Conservation (phyloP, 2,329 filamentous ascomycete genomes). For the Fusarium mundagurra region DNA sequence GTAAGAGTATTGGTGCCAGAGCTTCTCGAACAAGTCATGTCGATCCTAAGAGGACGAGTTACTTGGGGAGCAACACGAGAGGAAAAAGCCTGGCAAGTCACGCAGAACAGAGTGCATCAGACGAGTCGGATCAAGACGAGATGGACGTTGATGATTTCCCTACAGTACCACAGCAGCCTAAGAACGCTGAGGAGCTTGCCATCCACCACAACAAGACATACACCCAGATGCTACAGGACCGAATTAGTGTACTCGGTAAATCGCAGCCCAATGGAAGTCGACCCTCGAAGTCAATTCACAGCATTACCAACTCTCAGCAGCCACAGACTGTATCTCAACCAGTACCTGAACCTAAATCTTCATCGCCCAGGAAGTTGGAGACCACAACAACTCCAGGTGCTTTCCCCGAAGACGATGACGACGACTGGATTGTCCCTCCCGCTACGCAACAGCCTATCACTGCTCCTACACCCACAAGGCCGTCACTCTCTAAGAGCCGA, state of each 20-base stretch:
- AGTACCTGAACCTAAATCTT: conserved; percentile 41
- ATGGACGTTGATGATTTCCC: conserved; percentile 63
- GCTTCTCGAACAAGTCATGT: conserved; percentile 81
- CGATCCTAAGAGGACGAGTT: conserved; percentile 77
- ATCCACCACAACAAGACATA: conserved; percentile 81
- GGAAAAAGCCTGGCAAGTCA: conserved; percentile 74
- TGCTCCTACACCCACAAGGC: conserved; percentile 52
- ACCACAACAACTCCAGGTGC: conserved; percentile 65
- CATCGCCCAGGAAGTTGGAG: conserved; percentile 44
- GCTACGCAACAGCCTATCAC: conserved; percentile 44
- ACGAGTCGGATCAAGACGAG: conserved; percentile 61
- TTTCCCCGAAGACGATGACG: conserved; percentile 65
- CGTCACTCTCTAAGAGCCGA: conserved; percentile 67
- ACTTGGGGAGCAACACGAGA: conserved; percentile 77
- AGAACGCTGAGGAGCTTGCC: conserved; percentile 58
- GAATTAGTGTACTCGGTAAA: conserved; percentile 80
- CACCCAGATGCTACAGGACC: conserved; percentile 92
- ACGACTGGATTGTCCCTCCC: conserved; percentile 71
- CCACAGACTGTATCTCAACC: conserved; percentile 42
- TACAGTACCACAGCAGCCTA: conserved; percentile 43
- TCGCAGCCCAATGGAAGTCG: conserved; percentile 60
- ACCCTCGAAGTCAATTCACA: conserved; percentile 59
- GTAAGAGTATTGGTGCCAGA: conserved; percentile 82
- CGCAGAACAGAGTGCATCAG: conserved; percentile 54
- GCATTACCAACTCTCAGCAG: conserved; percentile 47